These are phyloP conservation scores for Starmera pachycereana DNA, from an alignment of 805 yeast genomes.

Conservation along the genomic window DNA sequence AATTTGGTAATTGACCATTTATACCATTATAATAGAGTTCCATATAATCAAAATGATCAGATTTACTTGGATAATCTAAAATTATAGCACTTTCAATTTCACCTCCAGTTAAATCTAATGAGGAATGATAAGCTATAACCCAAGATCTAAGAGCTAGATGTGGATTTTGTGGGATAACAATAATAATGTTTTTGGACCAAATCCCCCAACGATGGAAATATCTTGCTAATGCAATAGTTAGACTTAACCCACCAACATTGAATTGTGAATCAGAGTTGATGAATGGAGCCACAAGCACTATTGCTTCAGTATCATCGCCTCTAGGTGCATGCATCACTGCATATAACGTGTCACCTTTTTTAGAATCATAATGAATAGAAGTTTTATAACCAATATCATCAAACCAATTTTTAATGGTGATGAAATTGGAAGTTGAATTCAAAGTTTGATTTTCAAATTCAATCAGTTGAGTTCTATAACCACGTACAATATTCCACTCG, in stretches of 20 bases:
- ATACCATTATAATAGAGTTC: constrained; percentile 80
- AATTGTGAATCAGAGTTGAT: constrained; percentile 46
- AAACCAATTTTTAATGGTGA: constrained; percentile 46
- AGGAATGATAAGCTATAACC: constrained; percentile 90
- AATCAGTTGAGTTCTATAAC: constrained; percentile 48
- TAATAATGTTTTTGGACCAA: constrained; percentile 90
- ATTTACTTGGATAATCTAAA: constrained; percentile 58
- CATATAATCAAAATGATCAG: constrained; percentile 61
- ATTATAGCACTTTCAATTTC: constrained; percentile 85
- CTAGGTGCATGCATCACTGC: constrained; percentile 86
- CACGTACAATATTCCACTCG: constrained; percentile 89
- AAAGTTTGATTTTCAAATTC: constrained; percentile 18
- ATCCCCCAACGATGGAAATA: constrained; percentile 80
- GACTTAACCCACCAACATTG: constrained; percentile 75
- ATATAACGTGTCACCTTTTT: constrained; percentile 45
- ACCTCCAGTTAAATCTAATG: constrained; percentile 84
- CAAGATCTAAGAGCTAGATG: constrained; percentile 64
- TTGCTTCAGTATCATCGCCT: constrained; percentile 93
- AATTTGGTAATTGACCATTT: constrained; percentile 92
- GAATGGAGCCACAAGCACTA: constrained; percentile 90
- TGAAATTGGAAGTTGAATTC: constrained; percentile 28
- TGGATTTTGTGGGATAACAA: constrained; percentile 72
- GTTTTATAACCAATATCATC: constrained; percentile 65
- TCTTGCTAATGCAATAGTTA: constrained; percentile 63
- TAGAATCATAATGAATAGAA: constrained; percentile 25